These are phyloP conservation scores for Prunus davidiana DNA, from an alignment of 306 rosid species.

Conservation along the genomic window DNA sequence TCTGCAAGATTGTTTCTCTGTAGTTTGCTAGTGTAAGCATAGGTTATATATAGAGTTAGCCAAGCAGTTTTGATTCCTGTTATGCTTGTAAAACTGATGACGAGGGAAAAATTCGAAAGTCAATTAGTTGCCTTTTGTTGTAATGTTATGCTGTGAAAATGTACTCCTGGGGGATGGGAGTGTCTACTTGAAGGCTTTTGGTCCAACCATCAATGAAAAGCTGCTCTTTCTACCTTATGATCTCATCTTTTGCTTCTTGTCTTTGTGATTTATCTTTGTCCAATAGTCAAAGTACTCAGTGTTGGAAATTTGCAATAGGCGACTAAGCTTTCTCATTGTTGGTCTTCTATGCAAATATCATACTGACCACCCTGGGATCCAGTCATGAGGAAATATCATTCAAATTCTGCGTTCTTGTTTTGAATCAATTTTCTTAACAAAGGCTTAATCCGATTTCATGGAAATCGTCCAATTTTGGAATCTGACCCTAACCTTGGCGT, in stretches of 20 bases:
- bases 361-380: too few relatives aligned
- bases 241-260: neutral
- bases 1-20: neutral
- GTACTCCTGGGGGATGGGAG: neutral
- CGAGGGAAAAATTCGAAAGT: neutral
- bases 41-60: slow-evolving; percentile 29
- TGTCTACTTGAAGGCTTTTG: neutral
- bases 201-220: neutral
- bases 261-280: neutral
- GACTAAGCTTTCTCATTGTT: too few relatives aligned
- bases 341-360: too few relatives aligned
- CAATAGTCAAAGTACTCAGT: neutral
- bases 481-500: too few relatives aligned
- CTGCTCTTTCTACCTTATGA: neutral
- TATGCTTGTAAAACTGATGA: slow-evolving; percentile 4
- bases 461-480: neutral
- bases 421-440: neutral
- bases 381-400: too few relatives aligned
- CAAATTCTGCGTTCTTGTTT: neutral
- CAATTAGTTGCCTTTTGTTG: neutral
- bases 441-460: neutral
- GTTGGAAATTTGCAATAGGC: neutral
- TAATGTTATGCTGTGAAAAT: neutral
- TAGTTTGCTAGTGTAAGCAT: slow-evolving; percentile 1
- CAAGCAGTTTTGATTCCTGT: slow-evolving; percentile 28